phyloP scores from a whole-genome alignment of 1,139 yeast species.

The Blastobotrys proliferans region DNA sequence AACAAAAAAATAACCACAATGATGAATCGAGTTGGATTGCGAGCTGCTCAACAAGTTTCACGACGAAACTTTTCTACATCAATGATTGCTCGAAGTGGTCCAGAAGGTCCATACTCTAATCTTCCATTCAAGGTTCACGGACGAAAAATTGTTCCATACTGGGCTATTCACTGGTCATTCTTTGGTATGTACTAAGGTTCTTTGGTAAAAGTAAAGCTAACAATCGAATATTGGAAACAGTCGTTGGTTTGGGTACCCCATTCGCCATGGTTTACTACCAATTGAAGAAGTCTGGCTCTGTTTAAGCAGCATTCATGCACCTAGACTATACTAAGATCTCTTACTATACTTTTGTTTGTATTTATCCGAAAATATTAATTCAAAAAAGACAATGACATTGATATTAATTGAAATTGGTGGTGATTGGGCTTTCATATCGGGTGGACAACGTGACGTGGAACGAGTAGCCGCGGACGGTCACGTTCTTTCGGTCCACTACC shows the following conservation, averaged over 20 bases:
- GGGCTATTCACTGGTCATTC: constrained; percentile 74
- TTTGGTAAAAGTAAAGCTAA: background rate
- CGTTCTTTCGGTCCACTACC: too few species aligned
- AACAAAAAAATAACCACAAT: constrained; percentile 12
- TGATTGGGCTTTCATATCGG: too few species aligned
- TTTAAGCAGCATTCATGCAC: constrained; percentile 12
- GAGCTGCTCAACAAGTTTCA: constrained; percentile 22
- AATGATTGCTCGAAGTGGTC: constrained; percentile 35
- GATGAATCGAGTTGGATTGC: constrained; percentile 24
- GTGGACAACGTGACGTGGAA: too few species aligned
- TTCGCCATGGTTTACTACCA: constrained; percentile 37
- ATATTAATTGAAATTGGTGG: too few species aligned
- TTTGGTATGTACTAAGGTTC: constrained; percentile 45
- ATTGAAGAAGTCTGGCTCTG: constrained; percentile 35
- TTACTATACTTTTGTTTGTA: too few species aligned
- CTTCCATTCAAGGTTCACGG: constrained; percentile 89
- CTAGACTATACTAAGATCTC: too few species aligned
- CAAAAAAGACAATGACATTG: too few species aligned
- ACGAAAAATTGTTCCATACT: constrained; percentile 79
- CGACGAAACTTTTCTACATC: constrained; percentile 33
- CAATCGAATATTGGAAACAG: constrained; percentile 16
- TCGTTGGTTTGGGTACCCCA: constrained; percentile 38
- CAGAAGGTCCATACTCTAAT: constrained; percentile 87
- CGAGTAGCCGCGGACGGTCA: too few species aligned
- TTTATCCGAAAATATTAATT: too few species aligned